Evolutionary conservation across 306 rosid genomes (phyloP).

Genomic region (Casuarina equisetifolia): DNA sequence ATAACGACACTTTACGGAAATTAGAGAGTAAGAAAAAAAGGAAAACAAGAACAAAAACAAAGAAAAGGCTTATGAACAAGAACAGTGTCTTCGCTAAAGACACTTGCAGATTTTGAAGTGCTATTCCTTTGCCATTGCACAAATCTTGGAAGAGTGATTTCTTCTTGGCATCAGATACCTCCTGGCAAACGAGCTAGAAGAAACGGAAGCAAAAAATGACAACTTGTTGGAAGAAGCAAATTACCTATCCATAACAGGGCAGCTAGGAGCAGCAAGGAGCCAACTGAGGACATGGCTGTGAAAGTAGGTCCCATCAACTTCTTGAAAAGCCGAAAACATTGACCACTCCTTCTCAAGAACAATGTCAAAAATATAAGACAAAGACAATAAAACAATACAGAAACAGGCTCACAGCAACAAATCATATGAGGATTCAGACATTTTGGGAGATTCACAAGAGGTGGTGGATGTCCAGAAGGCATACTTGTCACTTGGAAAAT

Average conservation of each 20-base stretch:
- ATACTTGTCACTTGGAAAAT: too few species aligned
- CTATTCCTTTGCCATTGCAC: too few species aligned
- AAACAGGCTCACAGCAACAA: not conserved
- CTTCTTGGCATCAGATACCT: not conserved
- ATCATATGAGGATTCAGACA: not conserved
- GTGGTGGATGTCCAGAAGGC: too few species aligned
- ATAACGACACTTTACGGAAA: too few species aligned
- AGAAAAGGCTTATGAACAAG: too few species aligned
- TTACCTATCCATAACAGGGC: constrained; percentile 38
- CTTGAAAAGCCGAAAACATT: not conserved
- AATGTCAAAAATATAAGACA: not conserved
- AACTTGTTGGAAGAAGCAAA: constrained; percentile 37
- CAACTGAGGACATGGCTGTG: constrained; percentile 60
- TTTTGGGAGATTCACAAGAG: not conserved
- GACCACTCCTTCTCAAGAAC: too few species aligned
- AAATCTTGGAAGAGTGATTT: too few species aligned
- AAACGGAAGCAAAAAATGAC: constrained; percentile 66
- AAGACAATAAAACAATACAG: not conserved
- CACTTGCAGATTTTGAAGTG: too few species aligned
- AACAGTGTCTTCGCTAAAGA: too few species aligned
- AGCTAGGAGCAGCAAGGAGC: constrained; percentile 49
- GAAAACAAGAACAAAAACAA: too few species aligned
- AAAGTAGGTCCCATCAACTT: constrained; percentile 75
- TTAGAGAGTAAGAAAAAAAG: too few species aligned
- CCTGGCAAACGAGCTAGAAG: constrained; percentile 41